These are phyloP conservation scores for Cystobasidiaceae sp. DNA, from an alignment of 1,284 basidiomycete genomes.

Conservation along the genomic window DNA sequence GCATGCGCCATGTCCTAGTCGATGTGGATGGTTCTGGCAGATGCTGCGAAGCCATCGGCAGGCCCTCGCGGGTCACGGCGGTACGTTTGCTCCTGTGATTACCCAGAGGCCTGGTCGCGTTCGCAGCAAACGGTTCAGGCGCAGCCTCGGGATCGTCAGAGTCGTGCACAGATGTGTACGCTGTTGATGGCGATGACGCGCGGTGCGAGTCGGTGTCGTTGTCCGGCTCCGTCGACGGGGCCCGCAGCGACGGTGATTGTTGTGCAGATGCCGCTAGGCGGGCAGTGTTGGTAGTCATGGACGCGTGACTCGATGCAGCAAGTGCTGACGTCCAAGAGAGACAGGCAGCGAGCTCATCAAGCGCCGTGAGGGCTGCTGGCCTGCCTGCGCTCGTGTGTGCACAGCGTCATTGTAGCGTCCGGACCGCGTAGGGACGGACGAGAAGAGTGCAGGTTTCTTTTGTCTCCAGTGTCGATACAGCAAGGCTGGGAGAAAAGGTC, in stretches of 20 bases:
- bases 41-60: too few species aligned
- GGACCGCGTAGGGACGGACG: too few species aligned
- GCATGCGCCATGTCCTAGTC: not conserved
- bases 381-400: too few species aligned
- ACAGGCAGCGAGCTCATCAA: not conserved
- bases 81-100: too few species aligned
- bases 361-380: too few species aligned
- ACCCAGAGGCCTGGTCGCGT: too few species aligned
- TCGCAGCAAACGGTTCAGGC: not conserved
- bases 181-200: not conserved
- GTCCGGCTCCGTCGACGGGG: not conserved
- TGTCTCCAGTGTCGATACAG: too few species aligned
- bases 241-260: not conserved
- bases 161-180: not conserved
- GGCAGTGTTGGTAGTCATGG: not conserved
- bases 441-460: too few species aligned
- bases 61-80: too few species aligned
- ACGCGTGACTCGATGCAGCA: not conserved
- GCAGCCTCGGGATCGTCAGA: not conserved
- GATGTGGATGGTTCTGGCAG: not conserved
- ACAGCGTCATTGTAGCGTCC: too few species aligned
- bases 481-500: too few species aligned
- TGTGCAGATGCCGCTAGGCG: not conserved
- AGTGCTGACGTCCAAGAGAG: too few species aligned
- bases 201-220: not conserved